These are phyloP conservation scores for Evansstolkia leycettana DNA, from an alignment of 495 filamentous ascomycete species.

Conservation along the genomic window DNA sequence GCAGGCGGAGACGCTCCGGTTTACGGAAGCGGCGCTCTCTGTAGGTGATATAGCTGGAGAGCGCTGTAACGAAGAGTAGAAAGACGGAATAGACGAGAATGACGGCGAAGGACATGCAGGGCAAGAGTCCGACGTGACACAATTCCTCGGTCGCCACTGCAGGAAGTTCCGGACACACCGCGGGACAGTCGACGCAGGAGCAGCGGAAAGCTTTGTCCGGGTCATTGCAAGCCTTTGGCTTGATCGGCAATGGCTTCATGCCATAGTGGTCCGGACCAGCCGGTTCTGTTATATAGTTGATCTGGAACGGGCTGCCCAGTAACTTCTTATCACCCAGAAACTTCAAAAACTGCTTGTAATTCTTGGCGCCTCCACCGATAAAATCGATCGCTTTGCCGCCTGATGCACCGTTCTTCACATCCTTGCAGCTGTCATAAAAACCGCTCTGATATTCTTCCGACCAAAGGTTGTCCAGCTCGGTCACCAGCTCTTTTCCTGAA, in stretches of 20 bases:
- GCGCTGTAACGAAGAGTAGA: conserved; percentile 50
- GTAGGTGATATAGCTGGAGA: conserved; percentile 65
- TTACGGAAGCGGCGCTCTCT: conserved; percentile 57
- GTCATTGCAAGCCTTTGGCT: conserved; percentile 75
- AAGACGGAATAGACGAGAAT: conserved; percentile 75
- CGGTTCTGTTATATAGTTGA: conserved; percentile 68
- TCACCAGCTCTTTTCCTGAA: conserved; percentile 60
- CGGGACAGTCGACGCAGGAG: conserved; percentile 84
- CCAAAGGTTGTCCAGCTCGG: conserved; percentile 83
- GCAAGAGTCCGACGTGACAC: conserved; percentile 76
- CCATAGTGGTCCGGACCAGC: conserved; percentile 33
- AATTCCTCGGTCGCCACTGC: conserved; percentile 50
- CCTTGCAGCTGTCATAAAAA: conserved; percentile 95
- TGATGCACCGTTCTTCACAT: conserved; percentile 92
- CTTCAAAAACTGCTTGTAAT: conserved; percentile 71
- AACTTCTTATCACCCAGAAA: conserved; percentile 90
- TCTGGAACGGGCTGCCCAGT: conserved; percentile 87
- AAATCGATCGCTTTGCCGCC: conserved; percentile 87
- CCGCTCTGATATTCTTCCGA: conserved; percentile 74
- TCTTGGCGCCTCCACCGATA: conserved; percentile 89
- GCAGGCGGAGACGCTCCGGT: conserved; percentile 68
- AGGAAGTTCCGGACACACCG: conserved; percentile 69
- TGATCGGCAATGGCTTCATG: conserved; percentile 55
- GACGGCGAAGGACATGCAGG: conserved; percentile 84
- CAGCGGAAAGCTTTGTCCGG: conserved; percentile 75